phyloP scores from a whole-genome alignment of 129 eudicot genomes.

The Tanacetum coccineum region DNA sequence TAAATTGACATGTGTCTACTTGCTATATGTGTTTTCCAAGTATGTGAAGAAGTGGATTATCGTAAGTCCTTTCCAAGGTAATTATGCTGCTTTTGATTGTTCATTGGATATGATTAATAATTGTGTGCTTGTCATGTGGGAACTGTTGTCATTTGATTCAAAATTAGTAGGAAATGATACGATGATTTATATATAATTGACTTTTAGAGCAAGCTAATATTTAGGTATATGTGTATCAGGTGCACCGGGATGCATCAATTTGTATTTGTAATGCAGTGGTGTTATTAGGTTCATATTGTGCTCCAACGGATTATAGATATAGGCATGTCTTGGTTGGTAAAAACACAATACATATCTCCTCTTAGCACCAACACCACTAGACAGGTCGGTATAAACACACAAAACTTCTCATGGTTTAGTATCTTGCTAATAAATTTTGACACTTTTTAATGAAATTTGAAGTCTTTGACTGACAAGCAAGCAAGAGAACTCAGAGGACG shows the following conservation, averaged over 20 bases:
- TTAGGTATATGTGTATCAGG: conserved; percentile 40
- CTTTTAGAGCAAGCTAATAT: background rate
- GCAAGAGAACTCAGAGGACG: no score
- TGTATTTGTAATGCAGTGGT: no score
- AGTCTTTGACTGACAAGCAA: no score
- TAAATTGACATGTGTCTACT: conserved; percentile 17
- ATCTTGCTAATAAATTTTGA: no score
- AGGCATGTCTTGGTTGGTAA: no score
- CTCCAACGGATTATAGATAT: no score
- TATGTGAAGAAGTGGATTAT: conserved; percentile 92
- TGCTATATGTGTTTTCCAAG: conserved; percentile 63
- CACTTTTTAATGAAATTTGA: no score
- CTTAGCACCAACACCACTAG: no score
- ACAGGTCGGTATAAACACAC: no score
- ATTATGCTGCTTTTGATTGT: background rate
- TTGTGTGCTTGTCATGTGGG: background rate
- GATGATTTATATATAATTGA: background rate
- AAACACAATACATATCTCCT: no score
- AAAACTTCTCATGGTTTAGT: no score
- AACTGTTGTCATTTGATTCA: background rate
- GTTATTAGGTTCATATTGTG: no score
- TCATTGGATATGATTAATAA: background rate
- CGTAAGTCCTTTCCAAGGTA: conserved; percentile 97
- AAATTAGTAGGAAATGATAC: background rate
- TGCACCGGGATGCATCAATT: conserved; percentile 94